Evolutionary conservation across 352 stramenopile genomes (phyloP), one percentile per base, ranked within the genome.

Genomic region (Phytophthora pisi): DNA sequence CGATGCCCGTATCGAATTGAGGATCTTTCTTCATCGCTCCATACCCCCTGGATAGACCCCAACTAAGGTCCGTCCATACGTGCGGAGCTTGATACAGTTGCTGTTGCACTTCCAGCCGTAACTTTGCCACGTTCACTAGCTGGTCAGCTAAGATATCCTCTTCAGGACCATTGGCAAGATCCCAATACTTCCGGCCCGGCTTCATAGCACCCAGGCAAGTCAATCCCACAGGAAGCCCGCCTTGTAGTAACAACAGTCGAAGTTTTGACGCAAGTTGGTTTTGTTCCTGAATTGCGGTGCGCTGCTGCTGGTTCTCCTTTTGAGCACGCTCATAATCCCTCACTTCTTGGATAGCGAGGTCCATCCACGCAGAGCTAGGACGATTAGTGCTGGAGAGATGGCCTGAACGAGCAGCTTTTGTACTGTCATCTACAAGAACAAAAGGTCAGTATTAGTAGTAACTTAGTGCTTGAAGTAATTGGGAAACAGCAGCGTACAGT

Each of bases 181-280:
- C 63, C 52, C 43, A 68, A n/a, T 58, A 68, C 34, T 57, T 64
- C n/a, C n/a, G n/a, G n/a, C n/a, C 16, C 30, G n/a, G 8, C 28
- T 31, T 31, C 28, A 31, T 5, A 31, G 28, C 28, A 5, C 28
- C 9, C 6, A 31, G 28, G 9, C 28, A 5, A 31, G 5, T 31
- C 28, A 31, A 31, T 0, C 6, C 2, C 28, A 7, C 28, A 31
- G 28, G 28, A 10, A 31, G 1, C 28, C 9, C 28, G 6, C 6
- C 28, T 31, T 31, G 28, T 31, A 31, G 28, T 9, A 31, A 9
- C 10, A 42, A 16, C 9, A n/a, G 34, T 1, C 34, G 34, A 0
- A 42, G 34, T 1, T 42, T 42, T 5, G 36, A 42, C 13, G 36
- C 36, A 6, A 42, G 36, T 42, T 42, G 36, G 36, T n/a, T 42